Evolutionary conservation across 2,329 filamentous ascomycete species (phyloP), one percentile per base, ranked within the genome.

Genomic region (Colletotrichum sp.): DNA sequence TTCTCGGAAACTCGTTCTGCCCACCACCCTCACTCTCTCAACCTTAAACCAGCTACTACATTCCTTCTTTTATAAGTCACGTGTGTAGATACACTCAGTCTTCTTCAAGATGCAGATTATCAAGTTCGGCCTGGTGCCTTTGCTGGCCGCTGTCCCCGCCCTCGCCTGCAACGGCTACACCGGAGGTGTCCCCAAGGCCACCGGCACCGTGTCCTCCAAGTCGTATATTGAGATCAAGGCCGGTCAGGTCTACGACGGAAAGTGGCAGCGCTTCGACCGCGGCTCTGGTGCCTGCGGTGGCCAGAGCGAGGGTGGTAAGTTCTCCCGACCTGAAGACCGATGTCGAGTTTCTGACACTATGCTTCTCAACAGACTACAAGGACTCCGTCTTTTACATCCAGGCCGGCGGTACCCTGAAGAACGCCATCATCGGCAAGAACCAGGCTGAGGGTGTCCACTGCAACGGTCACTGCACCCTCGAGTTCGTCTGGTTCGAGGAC

Each of bases 341-440:
- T 9, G 1, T 7, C 55, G 32, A 12, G 2, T 24, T 1, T 26
- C 66, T 74, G 18, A 67, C 64, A 52, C 0, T 0, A 6, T 16
- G 8, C 18, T 2, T 13, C 12, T 2, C 9, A 81, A 18, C 24
- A 76, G 85, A 82, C 68, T 81, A 86, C 76, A 75, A 81, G 1
- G 88, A 88, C 62, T 82, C 86, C 26, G 85, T 87, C 72, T 87
- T 87, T 76, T 81, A 85, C 65, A 81, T 87, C 5, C 80, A 83
- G 63, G 74, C 81, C 3, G 87, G 87, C 3, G 87, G 86, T 18
- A 86, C 85, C 1, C 82, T 89, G 62, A 84, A 81, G 75, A 89
- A 88, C 75, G 87, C 86, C 65, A 87, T 87, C 76, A 88, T 89
- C 18, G 87, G 87, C 74, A 81, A 82, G 58, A 77, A 79, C 66